These are phyloP conservation scores for Candida freyschussii DNA, from an alignment of 1,139 yeast genomes.

Conservation along the genomic window DNA sequence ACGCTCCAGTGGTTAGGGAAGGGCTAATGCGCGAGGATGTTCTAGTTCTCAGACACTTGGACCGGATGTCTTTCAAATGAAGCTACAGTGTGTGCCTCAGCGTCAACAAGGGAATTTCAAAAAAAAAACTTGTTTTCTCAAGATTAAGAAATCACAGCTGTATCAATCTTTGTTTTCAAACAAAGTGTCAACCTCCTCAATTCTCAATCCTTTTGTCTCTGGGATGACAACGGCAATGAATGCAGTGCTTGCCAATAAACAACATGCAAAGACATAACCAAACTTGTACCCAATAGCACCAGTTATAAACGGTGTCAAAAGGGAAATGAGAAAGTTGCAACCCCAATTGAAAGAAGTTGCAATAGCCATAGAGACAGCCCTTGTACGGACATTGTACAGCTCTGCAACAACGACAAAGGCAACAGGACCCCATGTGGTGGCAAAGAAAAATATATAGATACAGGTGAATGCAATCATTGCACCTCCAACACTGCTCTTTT, in stretches of 20 bases:
- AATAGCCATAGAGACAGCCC: conserved; percentile 71
- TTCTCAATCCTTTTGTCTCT: conserved; percentile 67
- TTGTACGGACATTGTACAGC: conserved; percentile 68
- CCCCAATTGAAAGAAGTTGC: conserved; percentile 74
- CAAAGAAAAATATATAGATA: conserved; percentile 74
- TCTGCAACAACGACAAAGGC: conserved; percentile 73
- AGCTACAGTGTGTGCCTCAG: not conserved
- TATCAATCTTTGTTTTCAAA: conserved; percentile 1
- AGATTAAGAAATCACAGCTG: too few relatives aligned
- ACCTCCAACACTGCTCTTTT: conserved; percentile 46
- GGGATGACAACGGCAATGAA: conserved; percentile 60
- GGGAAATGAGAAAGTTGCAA: conserved; percentile 67
- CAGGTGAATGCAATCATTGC: conserved; percentile 74
- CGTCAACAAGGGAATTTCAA: too few relatives aligned
- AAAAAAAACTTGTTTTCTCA: too few relatives aligned
- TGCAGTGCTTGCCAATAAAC: conserved; percentile 48
- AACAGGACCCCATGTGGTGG: conserved; percentile 85
- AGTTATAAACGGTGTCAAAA: conserved; percentile 66
- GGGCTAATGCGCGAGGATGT: too few relatives aligned
- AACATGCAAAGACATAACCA: conserved; percentile 72
- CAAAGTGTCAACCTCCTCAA: conserved; percentile 56
- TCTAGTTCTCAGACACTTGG: too few relatives aligned
- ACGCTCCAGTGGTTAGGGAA: too few relatives aligned
- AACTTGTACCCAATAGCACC: conserved; percentile 47
- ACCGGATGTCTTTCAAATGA: conserved; percentile 16